Evolutionary conservation across 2,329 filamentous ascomycete genomes (phyloP), one percentile per base, ranked within the genome.

Genomic region (Aspergillus intermedius): DNA sequence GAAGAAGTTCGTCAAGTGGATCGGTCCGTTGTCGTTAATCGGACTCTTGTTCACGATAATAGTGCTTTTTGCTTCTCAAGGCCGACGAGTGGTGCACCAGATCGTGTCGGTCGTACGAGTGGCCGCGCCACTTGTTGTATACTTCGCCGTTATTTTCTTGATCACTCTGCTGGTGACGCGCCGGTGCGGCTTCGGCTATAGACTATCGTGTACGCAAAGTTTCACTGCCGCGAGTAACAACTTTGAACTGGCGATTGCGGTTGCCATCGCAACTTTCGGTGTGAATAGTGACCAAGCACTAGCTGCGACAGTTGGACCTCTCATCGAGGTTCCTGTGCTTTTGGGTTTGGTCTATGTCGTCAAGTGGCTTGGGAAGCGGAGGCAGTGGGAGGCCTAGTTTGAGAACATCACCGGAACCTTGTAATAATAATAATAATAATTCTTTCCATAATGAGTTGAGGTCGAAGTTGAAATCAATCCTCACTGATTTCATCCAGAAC

Each of bases 221-320:
- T 93, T 95, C 60, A 94, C 88, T 0, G 91, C 88, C 0, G 87
- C 88, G 1, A 95, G 89, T 65, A 95, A 95, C 63, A 95, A 95
- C 64, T 95, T 95, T 60, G 90, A 95, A 72, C 73, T 95, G 21
- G 88, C 90, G 0, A 95, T 95, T 68, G 89, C 89, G 0, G 89
- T 95, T 0, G 87, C 87, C 0, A 83, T 95, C 3, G 86, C 89
- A 0, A 85, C 85, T 0, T 95, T 86, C 68, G 90, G 89, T 0
- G 77, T 84, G 0, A 73, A 86, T 37, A 91, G 87, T 59, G 82
- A 90, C 44, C 83, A 95, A 68, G 89, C 89, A 0, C 72, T 95
- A 41, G 88, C 90, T 1, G 77, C 86, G 6, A 94, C 89, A 0
- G 88, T 95, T 0, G 88, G 89, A 0, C 90, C 90, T 2, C 68